These are phyloP conservation scores for Neltuma alba DNA, from an alignment of 306 rosid genomes.

Conservation along the genomic window DNA sequence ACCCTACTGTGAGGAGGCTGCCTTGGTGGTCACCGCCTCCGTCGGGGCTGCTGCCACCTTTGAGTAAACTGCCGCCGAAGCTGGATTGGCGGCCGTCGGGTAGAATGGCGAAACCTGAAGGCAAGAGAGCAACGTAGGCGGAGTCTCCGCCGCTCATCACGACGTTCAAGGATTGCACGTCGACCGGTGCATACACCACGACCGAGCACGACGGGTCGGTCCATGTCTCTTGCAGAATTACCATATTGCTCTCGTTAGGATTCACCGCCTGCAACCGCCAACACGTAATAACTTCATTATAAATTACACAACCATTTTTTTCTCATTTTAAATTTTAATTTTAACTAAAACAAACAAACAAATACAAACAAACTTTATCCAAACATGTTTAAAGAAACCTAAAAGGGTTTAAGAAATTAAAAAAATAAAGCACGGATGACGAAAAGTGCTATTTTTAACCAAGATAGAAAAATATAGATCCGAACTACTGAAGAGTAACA, in stretches of 20 bases:
- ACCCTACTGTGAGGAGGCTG: slow-evolving; percentile 67
- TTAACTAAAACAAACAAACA: not conserved
- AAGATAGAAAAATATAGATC: too few species aligned
- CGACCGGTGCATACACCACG: slow-evolving; percentile 79
- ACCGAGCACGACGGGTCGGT: slow-evolving; percentile 64
- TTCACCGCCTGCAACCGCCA: slow-evolving; percentile 41
- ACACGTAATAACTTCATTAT: not conserved
- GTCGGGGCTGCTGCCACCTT: not conserved
- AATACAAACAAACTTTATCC: not conserved
- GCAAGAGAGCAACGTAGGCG: slow-evolving; percentile 51
- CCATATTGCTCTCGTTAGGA: slow-evolving; percentile 49
- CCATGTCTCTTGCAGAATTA: slow-evolving; percentile 82
- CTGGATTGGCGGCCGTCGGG: slow-evolving; percentile 47
- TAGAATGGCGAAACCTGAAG: slow-evolving; percentile 39
- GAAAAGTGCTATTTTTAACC: too few species aligned
- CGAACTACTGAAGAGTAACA: too few species aligned
- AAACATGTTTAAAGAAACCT: not conserved
- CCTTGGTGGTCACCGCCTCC: slow-evolving; percentile 32
- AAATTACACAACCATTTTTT: not conserved
- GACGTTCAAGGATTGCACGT: slow-evolving; percentile 47
- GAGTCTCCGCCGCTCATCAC: slow-evolving; percentile 76
- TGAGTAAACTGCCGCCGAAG: not conserved
- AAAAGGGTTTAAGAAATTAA: not conserved
- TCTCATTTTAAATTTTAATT: too few species aligned
- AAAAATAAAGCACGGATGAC: not conserved